These are phyloP conservation scores for Rhodotorula sp. DNA, from an alignment of 1,284 basidiomycete species.

Conservation along the genomic window DNA sequence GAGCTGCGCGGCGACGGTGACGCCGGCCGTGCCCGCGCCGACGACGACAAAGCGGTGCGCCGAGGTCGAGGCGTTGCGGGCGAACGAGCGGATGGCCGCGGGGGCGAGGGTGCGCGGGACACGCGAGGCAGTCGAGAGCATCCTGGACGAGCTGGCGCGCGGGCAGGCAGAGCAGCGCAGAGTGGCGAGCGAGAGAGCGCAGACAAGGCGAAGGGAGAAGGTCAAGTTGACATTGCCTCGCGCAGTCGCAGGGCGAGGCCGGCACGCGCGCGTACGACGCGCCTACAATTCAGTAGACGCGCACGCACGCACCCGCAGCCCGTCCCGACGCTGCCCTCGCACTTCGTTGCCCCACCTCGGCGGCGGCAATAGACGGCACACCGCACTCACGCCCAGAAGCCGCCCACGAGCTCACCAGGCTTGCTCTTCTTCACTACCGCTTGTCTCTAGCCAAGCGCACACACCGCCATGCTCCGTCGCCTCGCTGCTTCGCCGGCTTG, in stretches of 20 bases:
- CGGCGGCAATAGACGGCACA: too few species aligned
- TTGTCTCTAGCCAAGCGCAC: not conserved
- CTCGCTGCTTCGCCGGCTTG: not conserved
- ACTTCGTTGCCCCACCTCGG: not conserved
- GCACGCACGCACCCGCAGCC: too few species aligned
- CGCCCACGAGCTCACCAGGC: too few species aligned
- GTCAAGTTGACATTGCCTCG: not conserved
- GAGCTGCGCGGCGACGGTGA: slow-evolving; percentile 55
- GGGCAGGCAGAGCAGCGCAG: not conserved
- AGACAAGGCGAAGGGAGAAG: not conserved
- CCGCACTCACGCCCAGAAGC: too few species aligned
- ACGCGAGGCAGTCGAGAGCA: not conserved
- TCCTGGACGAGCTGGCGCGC: not conserved
- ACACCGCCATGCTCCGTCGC: not conserved
- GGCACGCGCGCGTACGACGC: too few species aligned
- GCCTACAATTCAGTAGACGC: too few species aligned
- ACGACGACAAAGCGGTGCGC: slow-evolving; percentile 48
- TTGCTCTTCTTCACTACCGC: not conserved
- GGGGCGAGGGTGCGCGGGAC: not conserved
- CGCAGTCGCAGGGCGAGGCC: too few species aligned
- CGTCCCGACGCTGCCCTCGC: too few species aligned
- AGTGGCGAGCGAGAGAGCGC: not conserved
- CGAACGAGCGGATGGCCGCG: not conserved
- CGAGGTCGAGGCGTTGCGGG: slow-evolving; percentile 10
- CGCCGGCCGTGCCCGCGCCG: slow-evolving; percentile 52